phyloP scores from a whole-genome alignment of 352 stramenopile genomes.

The Paralagenidium karlingii region DNA sequence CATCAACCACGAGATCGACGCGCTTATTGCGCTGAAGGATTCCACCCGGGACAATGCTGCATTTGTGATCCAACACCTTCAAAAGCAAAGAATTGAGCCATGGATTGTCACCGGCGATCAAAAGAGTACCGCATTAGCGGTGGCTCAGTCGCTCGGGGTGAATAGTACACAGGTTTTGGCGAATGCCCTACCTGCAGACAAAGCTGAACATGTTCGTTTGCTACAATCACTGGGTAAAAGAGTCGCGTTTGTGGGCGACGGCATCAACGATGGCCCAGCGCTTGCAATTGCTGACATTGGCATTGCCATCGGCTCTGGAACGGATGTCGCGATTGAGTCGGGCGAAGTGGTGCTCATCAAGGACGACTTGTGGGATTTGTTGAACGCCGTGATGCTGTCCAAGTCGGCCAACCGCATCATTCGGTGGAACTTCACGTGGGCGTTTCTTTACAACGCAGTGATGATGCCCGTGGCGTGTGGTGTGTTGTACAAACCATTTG shows the following conservation, averaged over 20 bases:
- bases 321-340: slow-evolving; percentile 55
- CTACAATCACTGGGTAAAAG: slow-evolving; percentile 55
- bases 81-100: slow-evolving; percentile 35
- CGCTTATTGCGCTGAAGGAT: slow-evolving; percentile 40
- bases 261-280: slow-evolving; percentile 56
- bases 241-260: slow-evolving; percentile 64
- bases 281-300: slow-evolving; percentile 59
- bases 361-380: slow-evolving; percentile 45
- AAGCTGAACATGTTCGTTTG: slow-evolving; percentile 59
- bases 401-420: slow-evolving; percentile 49
- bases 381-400: slow-evolving; percentile 52
- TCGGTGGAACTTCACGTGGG: slow-evolving; percentile 65
- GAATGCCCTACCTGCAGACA: slow-evolving; percentile 59
- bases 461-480: slow-evolving; percentile 68
- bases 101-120: slow-evolving; percentile 76
- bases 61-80: slow-evolving; percentile 37
- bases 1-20: slow-evolving; percentile 33
- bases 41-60: slow-evolving; percentile 30
- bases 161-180: slow-evolving; percentile 37
- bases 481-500: slow-evolving; percentile 40
- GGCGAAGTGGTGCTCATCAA: slow-evolving; percentile 68
- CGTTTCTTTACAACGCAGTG: slow-evolving; percentile 54
- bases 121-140: slow-evolving; percentile 30
- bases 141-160: slow-evolving; percentile 36
- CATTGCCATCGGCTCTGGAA: slow-evolving; percentile 46